These are phyloP conservation scores for Corymbia citriodora DNA, from an alignment of 441 rosid genomes.

Conservation along the genomic window DNA sequence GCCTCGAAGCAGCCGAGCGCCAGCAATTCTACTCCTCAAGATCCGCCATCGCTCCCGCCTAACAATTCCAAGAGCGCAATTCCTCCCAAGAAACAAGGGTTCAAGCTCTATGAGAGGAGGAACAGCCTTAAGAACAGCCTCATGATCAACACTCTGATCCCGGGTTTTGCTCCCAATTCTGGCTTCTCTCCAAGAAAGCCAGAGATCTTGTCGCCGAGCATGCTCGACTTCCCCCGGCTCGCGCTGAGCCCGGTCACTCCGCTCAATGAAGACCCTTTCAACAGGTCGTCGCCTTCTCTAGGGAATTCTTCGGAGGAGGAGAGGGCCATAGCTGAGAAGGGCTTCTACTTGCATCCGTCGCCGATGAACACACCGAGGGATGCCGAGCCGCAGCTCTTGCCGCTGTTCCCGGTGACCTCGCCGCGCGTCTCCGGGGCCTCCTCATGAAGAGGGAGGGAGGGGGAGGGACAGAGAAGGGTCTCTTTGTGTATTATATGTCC, in stretches of 20 bases:
- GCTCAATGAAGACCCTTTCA: slow-evolving; percentile 7
- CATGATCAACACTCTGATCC: slow-evolving; percentile 9
- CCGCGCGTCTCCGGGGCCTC: background rate
- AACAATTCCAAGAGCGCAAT: slow-evolving; percentile 30
- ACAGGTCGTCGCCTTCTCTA: slow-evolving; percentile 17
- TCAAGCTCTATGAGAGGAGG: slow-evolving; percentile 22
- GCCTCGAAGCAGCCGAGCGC: slow-evolving; percentile 29
- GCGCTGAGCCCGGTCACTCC: slow-evolving; percentile 21
- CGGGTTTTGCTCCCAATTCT: background rate
- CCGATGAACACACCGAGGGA: background rate
- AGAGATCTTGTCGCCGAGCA: slow-evolving; percentile 25
- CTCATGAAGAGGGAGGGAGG: background rate
- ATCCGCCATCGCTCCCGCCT: slow-evolving; percentile 53
- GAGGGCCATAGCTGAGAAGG: slow-evolving; percentile 1
- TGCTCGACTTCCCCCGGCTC: slow-evolving; percentile 14
- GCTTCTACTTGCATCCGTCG: slow-evolving; percentile 1
- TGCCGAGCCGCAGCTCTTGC: slow-evolving; percentile 1
- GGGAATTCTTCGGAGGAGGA: background rate
- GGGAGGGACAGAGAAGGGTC: background rate
- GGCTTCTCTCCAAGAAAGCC: background rate
- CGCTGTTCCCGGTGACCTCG: background rate
- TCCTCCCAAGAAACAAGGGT: slow-evolving; percentile 26
- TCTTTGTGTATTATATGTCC: background rate
- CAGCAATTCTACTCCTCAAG: slow-evolving; percentile 33
- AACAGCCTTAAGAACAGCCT: slow-evolving; percentile 14